Percentiles rank a stretch among this genome's conserved stretches.
These are phyloP conservation scores for Mortierella sp. DNA, from an alignment of 371 early-diverging fungal genomes.

Conservation along the genomic window DNA sequence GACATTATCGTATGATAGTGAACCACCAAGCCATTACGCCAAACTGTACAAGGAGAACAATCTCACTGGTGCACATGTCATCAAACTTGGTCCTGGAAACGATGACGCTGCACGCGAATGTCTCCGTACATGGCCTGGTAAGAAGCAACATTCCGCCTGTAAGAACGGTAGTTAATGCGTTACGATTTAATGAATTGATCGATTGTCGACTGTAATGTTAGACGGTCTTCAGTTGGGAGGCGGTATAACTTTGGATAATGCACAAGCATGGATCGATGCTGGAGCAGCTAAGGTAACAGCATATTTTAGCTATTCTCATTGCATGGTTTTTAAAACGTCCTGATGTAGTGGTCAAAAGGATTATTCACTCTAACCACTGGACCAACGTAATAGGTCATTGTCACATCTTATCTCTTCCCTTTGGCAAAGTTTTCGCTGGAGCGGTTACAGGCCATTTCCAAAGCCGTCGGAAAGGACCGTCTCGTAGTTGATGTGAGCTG, in stretches of 20 bases:
- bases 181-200: neutral
- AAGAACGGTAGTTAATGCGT: neutral
- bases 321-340: no score
- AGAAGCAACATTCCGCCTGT: neutral
- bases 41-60: constrained; percentile 76
- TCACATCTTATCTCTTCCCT: constrained; percentile 95
- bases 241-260: constrained; percentile 92
- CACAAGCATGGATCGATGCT: constrained; percentile 83
- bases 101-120: constrained; percentile 89
- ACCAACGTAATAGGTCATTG: constrained; percentile 86
- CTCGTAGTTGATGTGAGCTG: constrained; percentile 96
- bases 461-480: constrained; percentile 78
- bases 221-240: constrained; percentile 93
- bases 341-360: no score
- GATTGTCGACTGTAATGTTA: constrained; percentile 2
- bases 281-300: constrained; percentile 84
- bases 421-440: constrained; percentile 75
- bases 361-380: no score
- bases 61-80: constrained; percentile 92
- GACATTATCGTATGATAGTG: constrained; percentile 67
- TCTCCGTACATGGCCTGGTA: constrained; percentile 85
- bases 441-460: constrained; percentile 71
- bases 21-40: constrained; percentile 84
- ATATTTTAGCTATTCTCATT: no score
- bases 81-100: constrained; percentile 92